Conservation (phyloP, 1,139 yeast species). For the Groenewaldozyma sp. region DNA sequence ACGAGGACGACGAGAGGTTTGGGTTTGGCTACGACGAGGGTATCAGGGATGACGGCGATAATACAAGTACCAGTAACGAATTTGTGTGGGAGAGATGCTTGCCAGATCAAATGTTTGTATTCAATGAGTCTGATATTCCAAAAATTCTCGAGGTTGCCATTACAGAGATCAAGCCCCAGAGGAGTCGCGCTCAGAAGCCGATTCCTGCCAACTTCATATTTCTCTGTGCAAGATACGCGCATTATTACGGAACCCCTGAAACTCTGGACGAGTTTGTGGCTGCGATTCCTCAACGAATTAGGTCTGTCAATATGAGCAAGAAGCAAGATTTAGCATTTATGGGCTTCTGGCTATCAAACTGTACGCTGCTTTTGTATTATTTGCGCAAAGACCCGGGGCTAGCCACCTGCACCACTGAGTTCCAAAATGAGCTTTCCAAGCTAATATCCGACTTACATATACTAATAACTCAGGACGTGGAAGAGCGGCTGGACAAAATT, state of each 20-base stretch:
- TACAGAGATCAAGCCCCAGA: slow-evolving; percentile 30
- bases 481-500: slow-evolving; percentile 30
- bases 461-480: slow-evolving; percentile 31
- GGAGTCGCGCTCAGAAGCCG: slow-evolving; percentile 32
- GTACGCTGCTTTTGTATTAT: slow-evolving; percentile 32
- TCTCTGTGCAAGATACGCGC: slow-evolving; percentile 34
- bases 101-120: slow-evolving; percentile 35
- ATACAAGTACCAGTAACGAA: slow-evolving; percentile 8
- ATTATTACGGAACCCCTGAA: slow-evolving; percentile 30
- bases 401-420: slow-evolving; percentile 22
- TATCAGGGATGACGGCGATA: slow-evolving; percentile 12
- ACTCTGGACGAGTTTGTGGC: slow-evolving; percentile 27
- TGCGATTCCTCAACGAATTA: slow-evolving; percentile 31
- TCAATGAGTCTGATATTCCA: slow-evolving; percentile 31
- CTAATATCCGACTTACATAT: slow-evolving; percentile 30
- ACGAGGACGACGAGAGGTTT: slow-evolving; percentile 13
- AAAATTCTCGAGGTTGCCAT: slow-evolving; percentile 32
- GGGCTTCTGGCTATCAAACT: slow-evolving; percentile 37
- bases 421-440: slow-evolving; percentile 28
- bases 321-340: slow-evolving; percentile 32
- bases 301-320: slow-evolving; percentile 25
- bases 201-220: slow-evolving; percentile 37
- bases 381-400: slow-evolving; percentile 32
- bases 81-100: slow-evolving; percentile 34
- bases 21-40: too few species aligned